Evolutionary conservation across 768 basidiomycete genomes (phyloP).

Genomic region (Suillus luteus): DNA sequence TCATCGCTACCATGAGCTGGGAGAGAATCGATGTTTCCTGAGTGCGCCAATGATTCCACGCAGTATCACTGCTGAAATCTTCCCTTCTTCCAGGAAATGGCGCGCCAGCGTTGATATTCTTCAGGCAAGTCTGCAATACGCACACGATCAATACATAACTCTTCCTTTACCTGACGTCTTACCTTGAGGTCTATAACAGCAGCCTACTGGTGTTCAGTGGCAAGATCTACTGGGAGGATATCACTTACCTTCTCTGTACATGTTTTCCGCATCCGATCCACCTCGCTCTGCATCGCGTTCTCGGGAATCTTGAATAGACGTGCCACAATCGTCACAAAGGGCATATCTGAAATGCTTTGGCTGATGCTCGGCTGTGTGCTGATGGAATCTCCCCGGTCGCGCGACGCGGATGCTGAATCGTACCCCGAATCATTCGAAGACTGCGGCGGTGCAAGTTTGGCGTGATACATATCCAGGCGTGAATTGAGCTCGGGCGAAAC

Average conservation of each 20-base stretch:
- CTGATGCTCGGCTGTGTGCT: conserved; percentile 38
- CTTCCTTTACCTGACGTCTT: conserved; percentile 12
- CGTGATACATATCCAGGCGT: conserved; percentile 81
- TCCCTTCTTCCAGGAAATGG: conserved; percentile 84
- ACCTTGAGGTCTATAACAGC: conserved; percentile 89
- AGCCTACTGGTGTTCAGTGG: conserved; percentile 48
- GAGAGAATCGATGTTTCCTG: conserved; percentile 83
- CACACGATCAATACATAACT: not conserved
- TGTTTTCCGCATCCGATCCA: conserved; percentile 60
- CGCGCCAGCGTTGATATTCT: conserved; percentile 83
- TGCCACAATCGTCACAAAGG: conserved; percentile 68
- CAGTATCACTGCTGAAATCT: conserved; percentile 82
- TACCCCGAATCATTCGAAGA: conserved; percentile 66
- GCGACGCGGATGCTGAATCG: conserved; percentile 60
- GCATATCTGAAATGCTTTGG: conserved; percentile 70
- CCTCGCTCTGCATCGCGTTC: conserved; percentile 67
- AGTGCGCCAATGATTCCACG: conserved; percentile 83
- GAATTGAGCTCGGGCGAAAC: conserved; percentile 81
- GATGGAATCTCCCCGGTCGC: conserved; percentile 55
- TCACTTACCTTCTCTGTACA: conserved; percentile 75
- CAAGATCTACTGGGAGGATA: conserved; percentile 5
- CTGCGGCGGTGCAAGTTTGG: conserved; percentile 71
- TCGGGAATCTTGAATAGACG: conserved; percentile 75
- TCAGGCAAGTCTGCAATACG: conserved; percentile 71
- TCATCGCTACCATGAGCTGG: conserved; percentile 86